phyloP scores from a whole-genome alignment of 2,329 filamentous ascomycete genomes.

The Cytospora chrysosperma region DNA sequence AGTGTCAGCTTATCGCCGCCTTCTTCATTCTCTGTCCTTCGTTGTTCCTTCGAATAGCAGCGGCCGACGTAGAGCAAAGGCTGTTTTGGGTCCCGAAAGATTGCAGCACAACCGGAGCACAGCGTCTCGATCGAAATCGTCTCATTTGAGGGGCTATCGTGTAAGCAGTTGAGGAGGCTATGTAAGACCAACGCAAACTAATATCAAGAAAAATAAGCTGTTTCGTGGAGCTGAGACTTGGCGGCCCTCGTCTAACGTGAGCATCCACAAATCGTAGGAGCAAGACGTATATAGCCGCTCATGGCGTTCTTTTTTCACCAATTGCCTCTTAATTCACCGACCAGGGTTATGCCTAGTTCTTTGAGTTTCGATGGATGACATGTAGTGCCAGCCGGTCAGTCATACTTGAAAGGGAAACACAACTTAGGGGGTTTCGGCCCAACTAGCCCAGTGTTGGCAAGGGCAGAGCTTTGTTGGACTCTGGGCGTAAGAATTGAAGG shows the following conservation, averaged over 20 bases:
- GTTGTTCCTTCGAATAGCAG: neutral
- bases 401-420: no score
- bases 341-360: neutral
- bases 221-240: slow-evolving; percentile 8
- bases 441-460: no score
- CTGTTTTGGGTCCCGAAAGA: neutral
- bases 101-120: neutral
- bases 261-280: neutral
- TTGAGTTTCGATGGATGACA: no score
- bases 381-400: no score
- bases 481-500: no score
- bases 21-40: neutral
- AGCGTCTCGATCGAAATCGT: neutral
- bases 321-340: neutral
- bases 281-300: neutral
- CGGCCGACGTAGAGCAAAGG: neutral
- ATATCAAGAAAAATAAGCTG: neutral
- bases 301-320: neutral
- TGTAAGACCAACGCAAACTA: neutral
- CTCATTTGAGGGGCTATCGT: neutral
- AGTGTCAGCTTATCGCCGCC: slow-evolving; percentile 7
- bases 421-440: no score
- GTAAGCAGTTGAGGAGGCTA: neutral
- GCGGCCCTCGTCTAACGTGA: slow-evolving; percentile 10
- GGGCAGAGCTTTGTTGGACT: no score